phyloP scores from a whole-genome alignment of 176 grass and related monocot species.

The Raddia guianensis region DNA sequence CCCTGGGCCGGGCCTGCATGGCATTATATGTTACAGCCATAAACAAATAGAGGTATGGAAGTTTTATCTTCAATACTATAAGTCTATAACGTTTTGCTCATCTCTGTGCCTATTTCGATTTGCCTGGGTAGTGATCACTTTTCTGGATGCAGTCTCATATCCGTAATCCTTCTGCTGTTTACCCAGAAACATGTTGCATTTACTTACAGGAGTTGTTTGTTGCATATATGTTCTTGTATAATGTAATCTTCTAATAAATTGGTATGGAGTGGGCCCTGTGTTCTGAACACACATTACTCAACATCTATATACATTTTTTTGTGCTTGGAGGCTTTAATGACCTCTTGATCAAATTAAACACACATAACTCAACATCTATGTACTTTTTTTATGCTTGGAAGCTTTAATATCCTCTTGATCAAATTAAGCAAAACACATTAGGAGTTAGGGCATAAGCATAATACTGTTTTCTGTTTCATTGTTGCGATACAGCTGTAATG shows the following conservation, averaged over 20 bases:
- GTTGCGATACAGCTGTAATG: neutral
- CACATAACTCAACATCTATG: neutral
- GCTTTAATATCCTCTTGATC: neutral
- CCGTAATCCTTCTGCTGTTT: neutral
- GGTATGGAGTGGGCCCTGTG: neutral
- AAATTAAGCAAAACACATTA: slow-evolving; percentile 8
- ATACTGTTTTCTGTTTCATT: slow-evolving; percentile 12
- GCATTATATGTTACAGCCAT: neutral
- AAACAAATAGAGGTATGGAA: slow-evolving; percentile 2
- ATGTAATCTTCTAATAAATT: neutral
- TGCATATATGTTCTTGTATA: slow-evolving; percentile 18
- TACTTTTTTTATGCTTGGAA: slow-evolving; percentile 1
- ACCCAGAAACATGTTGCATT: neutral
- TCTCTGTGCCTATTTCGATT: neutral
- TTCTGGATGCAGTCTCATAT: slow-evolving; percentile 1
- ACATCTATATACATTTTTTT: too few relatives aligned
- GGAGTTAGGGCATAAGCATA: neutral
- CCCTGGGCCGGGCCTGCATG: too few relatives aligned
- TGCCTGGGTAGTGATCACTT: neutral
- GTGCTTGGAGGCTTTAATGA: too few relatives aligned
- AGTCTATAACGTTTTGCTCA: neutral
- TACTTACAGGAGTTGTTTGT: neutral
- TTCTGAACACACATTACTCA: neutral
- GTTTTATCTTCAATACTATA: slow-evolving; percentile 1
- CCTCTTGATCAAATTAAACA: neutral